These are phyloP conservation scores for Populus simonii DNA, from an alignment of 345 rosid genomes.

Conservation along the genomic window DNA sequence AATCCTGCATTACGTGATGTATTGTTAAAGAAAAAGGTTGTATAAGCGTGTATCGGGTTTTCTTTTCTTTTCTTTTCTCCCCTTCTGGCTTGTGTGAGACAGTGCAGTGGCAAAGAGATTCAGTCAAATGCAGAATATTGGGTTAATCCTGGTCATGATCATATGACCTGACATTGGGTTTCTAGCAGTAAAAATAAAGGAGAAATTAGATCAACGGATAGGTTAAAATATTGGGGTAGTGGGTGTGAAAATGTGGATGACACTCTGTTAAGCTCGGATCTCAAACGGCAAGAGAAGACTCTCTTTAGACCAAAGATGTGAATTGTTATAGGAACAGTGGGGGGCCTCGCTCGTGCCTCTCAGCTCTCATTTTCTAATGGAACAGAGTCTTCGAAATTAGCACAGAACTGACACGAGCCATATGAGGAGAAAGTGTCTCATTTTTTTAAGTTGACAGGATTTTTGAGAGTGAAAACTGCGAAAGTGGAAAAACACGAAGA, in stretches of 20 bases:
- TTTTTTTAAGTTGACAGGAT: neutral
- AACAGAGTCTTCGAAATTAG: constrained; percentile 4
- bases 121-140: constrained; percentile 28
- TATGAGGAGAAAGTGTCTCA: neutral
- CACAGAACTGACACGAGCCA: constrained; percentile 18
- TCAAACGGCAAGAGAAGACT: constrained; percentile 29
- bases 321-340: neutral
- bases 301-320: constrained; percentile 29
- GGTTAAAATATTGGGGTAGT: constrained; percentile 25
- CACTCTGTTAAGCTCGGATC: constrained; percentile 57
- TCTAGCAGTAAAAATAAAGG: constrained; percentile 11
- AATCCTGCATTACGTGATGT: too few relatives aligned
- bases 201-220: neutral
- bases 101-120: constrained; percentile 7
- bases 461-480: constrained; percentile 26
- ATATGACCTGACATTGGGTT: constrained; percentile 36
- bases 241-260: constrained; percentile 24
- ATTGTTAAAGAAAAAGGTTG: too few relatives aligned
- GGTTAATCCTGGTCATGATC: constrained; percentile 13
- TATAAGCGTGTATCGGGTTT: too few relatives aligned
- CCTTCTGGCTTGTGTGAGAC: neutral
- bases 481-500: constrained; percentile 14
- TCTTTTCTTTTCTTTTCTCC: too few relatives aligned
- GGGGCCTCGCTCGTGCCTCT: constrained; percentile 20
- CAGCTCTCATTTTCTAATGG: neutral